These are phyloP conservation scores for Venturia asperata DNA, from an alignment of 2,329 filamentous ascomycete genomes.

Conservation along the genomic window DNA sequence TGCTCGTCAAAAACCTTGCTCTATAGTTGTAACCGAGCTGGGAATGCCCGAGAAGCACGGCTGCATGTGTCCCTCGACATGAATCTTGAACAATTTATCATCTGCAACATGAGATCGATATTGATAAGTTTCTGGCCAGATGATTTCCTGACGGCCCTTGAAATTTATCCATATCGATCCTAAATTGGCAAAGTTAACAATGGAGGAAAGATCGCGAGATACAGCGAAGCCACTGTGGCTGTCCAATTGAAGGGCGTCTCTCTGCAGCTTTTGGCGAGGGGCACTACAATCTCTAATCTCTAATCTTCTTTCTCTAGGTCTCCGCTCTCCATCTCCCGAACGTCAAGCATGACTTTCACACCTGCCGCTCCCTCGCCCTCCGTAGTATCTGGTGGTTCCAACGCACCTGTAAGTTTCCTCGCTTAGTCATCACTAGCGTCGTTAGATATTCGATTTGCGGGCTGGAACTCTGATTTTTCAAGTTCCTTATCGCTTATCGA, in stretches of 20 bases:
- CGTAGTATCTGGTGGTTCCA: conserved; percentile 57
- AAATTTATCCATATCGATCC: too few species aligned
- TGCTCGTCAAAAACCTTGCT: not conserved
- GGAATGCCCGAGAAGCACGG: not conserved
- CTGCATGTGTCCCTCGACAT: too few species aligned
- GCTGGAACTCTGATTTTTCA: conserved; percentile 9
- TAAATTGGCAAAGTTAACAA: too few species aligned
- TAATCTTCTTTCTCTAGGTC: conserved; percentile 22
- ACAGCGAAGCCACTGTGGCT: not conserved
- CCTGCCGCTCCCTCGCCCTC: conserved; percentile 58
- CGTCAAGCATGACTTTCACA: conserved; percentile 40
- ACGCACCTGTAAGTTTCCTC: conserved; percentile 42
- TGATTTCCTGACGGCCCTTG: too few species aligned
- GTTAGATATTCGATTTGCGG: conserved; percentile 25
- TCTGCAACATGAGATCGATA: too few species aligned
- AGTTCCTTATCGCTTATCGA: conserved; percentile 22
- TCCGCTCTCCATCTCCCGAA: conserved; percentile 34
- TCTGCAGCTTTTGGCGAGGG: not conserved
- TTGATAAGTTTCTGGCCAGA: too few species aligned
- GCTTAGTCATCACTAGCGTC: conserved; percentile 29
- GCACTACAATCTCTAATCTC: not conserved
- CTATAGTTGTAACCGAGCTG: conserved; percentile 2
- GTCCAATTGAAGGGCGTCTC: conserved; percentile 22
- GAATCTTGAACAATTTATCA: too few species aligned
- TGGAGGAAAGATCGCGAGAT: too few species aligned